Percentiles rank a stretch among this genome's conserved stretches.
These are phyloP conservation scores for Aspergillus jensenii DNA, from an alignment of 2,329 filamentous ascomycete species.

Conservation along the genomic window DNA sequence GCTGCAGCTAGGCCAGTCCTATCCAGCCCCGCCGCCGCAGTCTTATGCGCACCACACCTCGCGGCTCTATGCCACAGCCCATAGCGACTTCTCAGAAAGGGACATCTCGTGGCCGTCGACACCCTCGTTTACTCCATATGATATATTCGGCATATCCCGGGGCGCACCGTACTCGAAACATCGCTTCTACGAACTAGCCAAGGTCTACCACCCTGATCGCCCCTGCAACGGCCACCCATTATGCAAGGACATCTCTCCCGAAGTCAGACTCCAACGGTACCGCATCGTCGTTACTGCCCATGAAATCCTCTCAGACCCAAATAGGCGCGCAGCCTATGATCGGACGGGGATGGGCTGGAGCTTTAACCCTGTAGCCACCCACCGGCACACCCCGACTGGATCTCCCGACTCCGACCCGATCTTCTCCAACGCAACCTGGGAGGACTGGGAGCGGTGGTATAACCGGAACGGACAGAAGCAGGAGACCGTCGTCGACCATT, in stretches of 20 bases:
- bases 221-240: conserved; percentile 45
- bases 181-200: conserved; percentile 87
- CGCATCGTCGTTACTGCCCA: conserved; percentile 85
- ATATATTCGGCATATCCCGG: conserved; percentile 69
- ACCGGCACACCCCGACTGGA: conserved; percentile 23
- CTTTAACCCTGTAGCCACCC: conserved; percentile 41
- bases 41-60: conserved; percentile 21
- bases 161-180: conserved; percentile 74
- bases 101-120: conserved; percentile 46
- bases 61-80: conserved; percentile 35
- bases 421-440: conserved; percentile 85
- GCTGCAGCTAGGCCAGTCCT: conserved; percentile 32
- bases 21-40: conserved; percentile 10
- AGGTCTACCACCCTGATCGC: conserved; percentile 90
- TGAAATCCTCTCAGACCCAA: conserved; percentile 78
- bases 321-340: conserved; percentile 80
- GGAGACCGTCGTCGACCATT: conserved; percentile 69
- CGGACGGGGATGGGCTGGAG: conserved; percentile 78
- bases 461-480: conserved; percentile 49
- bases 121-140: conserved; percentile 70
- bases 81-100: conserved; percentile 27
- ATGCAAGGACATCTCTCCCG: conserved; percentile 53
- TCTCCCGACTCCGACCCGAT: conserved; percentile 44
- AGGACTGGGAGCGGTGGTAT: conserved; percentile 90
- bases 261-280: conserved; percentile 80